These are phyloP conservation scores for Cucurbita pepo DNA, from an alignment of 306 rosid species.

Conservation along the genomic window DNA sequence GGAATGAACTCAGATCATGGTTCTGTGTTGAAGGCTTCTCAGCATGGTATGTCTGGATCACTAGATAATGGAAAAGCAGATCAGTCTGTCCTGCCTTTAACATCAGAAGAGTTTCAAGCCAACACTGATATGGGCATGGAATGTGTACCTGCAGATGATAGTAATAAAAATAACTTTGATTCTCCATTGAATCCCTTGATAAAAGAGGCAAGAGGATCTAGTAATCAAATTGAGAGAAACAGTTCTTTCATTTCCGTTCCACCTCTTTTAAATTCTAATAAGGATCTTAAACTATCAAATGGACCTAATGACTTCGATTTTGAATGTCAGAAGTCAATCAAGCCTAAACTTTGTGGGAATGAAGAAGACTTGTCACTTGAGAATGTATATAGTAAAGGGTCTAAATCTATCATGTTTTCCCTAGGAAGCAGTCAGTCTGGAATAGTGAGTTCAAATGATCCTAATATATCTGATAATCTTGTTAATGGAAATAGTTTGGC, in stretches of 20 bases:
- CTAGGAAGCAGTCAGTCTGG: slow-evolving; percentile 18
- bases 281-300: slow-evolving; percentile 8
- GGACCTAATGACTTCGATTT: slow-evolving; percentile 17
- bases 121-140: slow-evolving; percentile 17
- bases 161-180: slow-evolving; percentile 18
- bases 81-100: slow-evolving; percentile 9
- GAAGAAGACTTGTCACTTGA: slow-evolving; percentile 12
- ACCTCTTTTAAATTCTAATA: slow-evolving; percentile 3
- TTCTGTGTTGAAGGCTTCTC: slow-evolving; percentile 7
- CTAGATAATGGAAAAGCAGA: slow-evolving; percentile 18
- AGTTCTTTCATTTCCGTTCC: not conserved
- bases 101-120: slow-evolving; percentile 21
- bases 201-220: slow-evolving; percentile 10
- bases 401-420: slow-evolving; percentile 14
- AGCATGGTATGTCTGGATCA: slow-evolving; percentile 10
- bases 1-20: slow-evolving; percentile 13
- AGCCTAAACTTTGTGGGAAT: slow-evolving; percentile 22
- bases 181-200: slow-evolving; percentile 15
- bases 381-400: slow-evolving; percentile 18
- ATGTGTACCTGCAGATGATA: slow-evolving; percentile 18
- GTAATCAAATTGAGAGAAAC: not conserved
- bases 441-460: slow-evolving; percentile 17
- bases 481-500: slow-evolving; percentile 14
- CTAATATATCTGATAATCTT: slow-evolving; percentile 13
- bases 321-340: slow-evolving; percentile 18